phyloP scores from a whole-genome alignment of 768 basidiomycete species.

The Strobilomyces dryophilus region DNA sequence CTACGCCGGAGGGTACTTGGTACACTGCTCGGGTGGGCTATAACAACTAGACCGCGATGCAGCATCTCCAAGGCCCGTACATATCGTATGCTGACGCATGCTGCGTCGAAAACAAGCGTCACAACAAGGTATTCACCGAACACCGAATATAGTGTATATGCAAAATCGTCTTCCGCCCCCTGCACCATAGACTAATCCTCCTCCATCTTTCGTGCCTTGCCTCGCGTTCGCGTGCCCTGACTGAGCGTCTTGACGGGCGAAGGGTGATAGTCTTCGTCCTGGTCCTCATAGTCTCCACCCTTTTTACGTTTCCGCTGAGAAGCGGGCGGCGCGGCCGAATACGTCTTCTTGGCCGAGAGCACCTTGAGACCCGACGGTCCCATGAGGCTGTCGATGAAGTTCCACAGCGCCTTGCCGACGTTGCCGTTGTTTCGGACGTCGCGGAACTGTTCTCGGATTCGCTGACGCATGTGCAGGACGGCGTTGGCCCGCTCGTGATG shows the following conservation, averaged over 20 bases:
- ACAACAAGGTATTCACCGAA: neutral
- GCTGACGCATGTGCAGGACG: conserved; percentile 52
- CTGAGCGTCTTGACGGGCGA: conserved; percentile 38
- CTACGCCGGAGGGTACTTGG: conserved; percentile 62
- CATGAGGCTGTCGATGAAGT: conserved; percentile 42
- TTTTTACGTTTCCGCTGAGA: conserved; percentile 31
- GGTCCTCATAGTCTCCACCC: conserved; percentile 22
- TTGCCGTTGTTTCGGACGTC: conserved; percentile 63
- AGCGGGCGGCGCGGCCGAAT: conserved; percentile 6
- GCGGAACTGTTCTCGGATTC: conserved; percentile 50
- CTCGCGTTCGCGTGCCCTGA: conserved; percentile 39
- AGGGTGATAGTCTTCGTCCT: conserved; percentile 48
- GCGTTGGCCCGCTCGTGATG: conserved; percentile 49
- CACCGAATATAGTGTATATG: neutral
- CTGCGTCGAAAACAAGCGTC: neutral
- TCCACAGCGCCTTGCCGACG: conserved; percentile 58
- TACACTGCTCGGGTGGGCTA: conserved; percentile 72
- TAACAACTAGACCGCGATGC: conserved; percentile 34
- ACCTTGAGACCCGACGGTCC: conserved; percentile 31
- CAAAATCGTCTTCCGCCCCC: neutral
- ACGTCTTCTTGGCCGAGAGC: conserved; percentile 23
- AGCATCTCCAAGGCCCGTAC: no score
- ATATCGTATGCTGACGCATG: neutral
- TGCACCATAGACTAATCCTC: neutral
- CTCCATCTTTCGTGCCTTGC: conserved; percentile 29